A percentile compares a stretch with the other conserved stretches of the same genome.
phyloP scores from a whole-genome alignment of 345 rosid species.

The rapeseed (Brassica napus) region Da-Ae NC_063436.1:11608001-11608500 shows the following conservation, averaged over 20 bases:
- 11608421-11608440: conserved; percentile 98
- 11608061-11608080: conserved; percentile 42
- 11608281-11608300: background rate
- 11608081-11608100: conserved; percentile 74
- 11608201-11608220: conserved; percentile 97
- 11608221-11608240: conserved; percentile 87
- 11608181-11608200: conserved; percentile 87
- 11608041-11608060: background rate
- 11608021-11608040: background rate
- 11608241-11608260: background rate
- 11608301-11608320: background rate
- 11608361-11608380: no score
- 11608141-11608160: conserved; percentile 83
- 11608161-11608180: conserved; percentile 91
- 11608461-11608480: conserved; percentile 80
- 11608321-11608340: background rate
- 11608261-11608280: background rate
- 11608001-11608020: conserved; percentile 8
- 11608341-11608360: no score
- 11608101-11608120: conserved; percentile 44
- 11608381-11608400: background rate
- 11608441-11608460: conserved; percentile 90
- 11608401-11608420: conserved; percentile 95
- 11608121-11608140: conserved; percentile 58
- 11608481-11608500: conserved; percentile 85